A percentile compares a stretch with the other conserved stretches of the same genome.
phyloP scores from a whole-genome alignment of 768 basidiomycete genomes.

The Tulasnella sp. region DNA sequence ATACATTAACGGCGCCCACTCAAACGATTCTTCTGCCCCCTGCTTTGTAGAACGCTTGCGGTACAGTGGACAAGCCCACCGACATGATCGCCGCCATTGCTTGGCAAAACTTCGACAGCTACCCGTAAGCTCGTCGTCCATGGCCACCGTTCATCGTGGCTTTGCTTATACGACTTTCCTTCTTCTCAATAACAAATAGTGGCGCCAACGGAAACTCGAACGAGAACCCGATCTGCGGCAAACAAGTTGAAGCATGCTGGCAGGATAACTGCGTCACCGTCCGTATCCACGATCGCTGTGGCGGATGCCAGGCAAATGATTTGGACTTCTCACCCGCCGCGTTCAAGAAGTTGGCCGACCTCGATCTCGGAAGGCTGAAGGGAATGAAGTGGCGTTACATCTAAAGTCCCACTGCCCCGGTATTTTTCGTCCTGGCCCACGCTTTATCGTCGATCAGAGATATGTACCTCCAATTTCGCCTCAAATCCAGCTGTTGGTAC shows the following conservation, averaged over 20 bases:
- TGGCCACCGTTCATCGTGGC: not conserved
- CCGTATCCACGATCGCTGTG: constrained; percentile 17
- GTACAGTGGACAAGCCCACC: not conserved
- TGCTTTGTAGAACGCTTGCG: constrained; percentile 17
- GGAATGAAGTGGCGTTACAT: not conserved
- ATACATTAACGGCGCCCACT: not conserved
- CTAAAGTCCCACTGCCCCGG: not conserved
- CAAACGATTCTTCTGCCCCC: not conserved
- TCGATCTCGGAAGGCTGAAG: not conserved
- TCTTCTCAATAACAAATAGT: not conserved
- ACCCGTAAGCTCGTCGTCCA: not conserved
- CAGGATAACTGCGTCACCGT: not conserved
- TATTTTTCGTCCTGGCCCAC: not conserved
- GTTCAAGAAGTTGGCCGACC: not conserved
- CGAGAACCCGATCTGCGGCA: constrained; percentile 22
- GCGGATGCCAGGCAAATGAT: not conserved
- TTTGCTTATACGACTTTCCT: not conserved
- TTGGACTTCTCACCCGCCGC: constrained; percentile 16
- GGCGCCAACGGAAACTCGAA: constrained; percentile 15
- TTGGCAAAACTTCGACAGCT: not conserved
- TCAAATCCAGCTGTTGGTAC: too few species aligned
- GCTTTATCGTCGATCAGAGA: not conserved
- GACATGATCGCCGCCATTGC: not conserved
- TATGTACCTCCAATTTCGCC: too few species aligned
- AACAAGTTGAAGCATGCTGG: not conserved